These are phyloP conservation scores for Neonectria faginata DNA, from an alignment of 2,329 filamentous ascomycete genomes.

Conservation along the genomic window DNA sequence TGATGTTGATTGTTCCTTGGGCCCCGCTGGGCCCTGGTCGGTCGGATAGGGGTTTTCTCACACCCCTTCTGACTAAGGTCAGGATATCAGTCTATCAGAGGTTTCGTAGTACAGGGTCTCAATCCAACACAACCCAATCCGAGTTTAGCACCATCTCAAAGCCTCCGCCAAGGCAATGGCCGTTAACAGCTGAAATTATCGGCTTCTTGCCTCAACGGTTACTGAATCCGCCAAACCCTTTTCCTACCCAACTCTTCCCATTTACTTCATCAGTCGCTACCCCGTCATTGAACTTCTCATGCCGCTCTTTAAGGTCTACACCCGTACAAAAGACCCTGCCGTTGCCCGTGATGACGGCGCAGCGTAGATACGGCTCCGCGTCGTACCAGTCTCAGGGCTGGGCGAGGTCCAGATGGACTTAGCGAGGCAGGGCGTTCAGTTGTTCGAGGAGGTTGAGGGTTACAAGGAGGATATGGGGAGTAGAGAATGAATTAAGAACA, in stretches of 20 bases:
- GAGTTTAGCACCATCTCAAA: slow-evolving; percentile 80
- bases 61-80: no score
- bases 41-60: no score
- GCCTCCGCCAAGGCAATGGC: slow-evolving; percentile 77
- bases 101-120: no score
- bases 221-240: slow-evolving; percentile 70
- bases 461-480: slow-evolving; percentile 66
- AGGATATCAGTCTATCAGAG: no score
- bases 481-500: slow-evolving; percentile 62
- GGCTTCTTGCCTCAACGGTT: slow-evolving; percentile 77
- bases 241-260: slow-evolving; percentile 56
- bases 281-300: slow-evolving; percentile 53
- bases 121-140: no score
- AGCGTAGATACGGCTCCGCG: slow-evolving; percentile 67
- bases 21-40: no score
- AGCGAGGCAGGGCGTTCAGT: slow-evolving; percentile 67
- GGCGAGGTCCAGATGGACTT: slow-evolving; percentile 61
- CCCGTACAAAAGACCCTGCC: slow-evolving; percentile 53
- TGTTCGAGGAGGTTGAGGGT: slow-evolving; percentile 69
- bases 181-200: slow-evolving; percentile 79
- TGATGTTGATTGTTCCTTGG: no score
- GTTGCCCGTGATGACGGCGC: slow-evolving; percentile 71
- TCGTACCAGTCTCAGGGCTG: slow-evolving; percentile 70
- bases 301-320: slow-evolving; percentile 75
- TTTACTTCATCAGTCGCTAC: slow-evolving; percentile 48